Conservation (phyloP, 2,329 filamentous ascomycete species). For the Graphiopsis chlorocephala region DNA sequence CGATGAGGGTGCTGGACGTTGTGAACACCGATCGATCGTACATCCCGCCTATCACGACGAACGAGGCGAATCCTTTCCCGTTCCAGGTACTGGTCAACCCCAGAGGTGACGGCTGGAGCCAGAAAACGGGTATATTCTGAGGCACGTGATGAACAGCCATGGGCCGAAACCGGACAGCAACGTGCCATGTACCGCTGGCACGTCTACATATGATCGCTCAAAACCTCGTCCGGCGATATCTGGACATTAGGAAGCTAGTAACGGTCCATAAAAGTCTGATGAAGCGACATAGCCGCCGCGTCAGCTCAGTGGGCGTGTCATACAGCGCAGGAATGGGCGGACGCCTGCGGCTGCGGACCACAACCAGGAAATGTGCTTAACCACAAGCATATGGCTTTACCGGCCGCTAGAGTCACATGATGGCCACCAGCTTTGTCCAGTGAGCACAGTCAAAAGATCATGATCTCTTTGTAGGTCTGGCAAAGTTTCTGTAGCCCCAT, state of each 20-base stretch:
- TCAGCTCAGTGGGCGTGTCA: not conserved
- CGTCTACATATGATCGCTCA: not conserved
- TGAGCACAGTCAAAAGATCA: not conserved
- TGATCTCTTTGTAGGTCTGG: not conserved
- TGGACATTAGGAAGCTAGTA: not conserved
- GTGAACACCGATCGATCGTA: constrained; percentile 65
- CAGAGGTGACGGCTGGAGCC: constrained; percentile 43
- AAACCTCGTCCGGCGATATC: not conserved
- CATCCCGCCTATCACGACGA: constrained; percentile 93
- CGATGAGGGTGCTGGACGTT: constrained; percentile 6
- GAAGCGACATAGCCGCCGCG: not conserved
- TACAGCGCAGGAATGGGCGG: not conserved
- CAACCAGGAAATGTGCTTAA: not conserved
- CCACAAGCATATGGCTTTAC: not conserved
- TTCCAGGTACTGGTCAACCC: constrained; percentile 90
- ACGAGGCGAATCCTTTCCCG: constrained; percentile 87
- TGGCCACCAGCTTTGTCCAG: not conserved
- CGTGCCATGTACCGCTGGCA: not conserved
- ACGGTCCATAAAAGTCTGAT: not conserved
- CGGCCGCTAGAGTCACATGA: not conserved
- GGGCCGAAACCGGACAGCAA: not conserved
- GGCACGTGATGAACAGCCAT: not conserved
- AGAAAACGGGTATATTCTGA: constrained; percentile 19
- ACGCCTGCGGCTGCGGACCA: not conserved
- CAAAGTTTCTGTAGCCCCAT: not conserved